A percentile compares a stretch with the other conserved stretches of the same genome.
Evolutionary conservation across 495 filamentous ascomycete genomes (phyloP).

Genomic region (Cladorrhinum samala): DNA sequence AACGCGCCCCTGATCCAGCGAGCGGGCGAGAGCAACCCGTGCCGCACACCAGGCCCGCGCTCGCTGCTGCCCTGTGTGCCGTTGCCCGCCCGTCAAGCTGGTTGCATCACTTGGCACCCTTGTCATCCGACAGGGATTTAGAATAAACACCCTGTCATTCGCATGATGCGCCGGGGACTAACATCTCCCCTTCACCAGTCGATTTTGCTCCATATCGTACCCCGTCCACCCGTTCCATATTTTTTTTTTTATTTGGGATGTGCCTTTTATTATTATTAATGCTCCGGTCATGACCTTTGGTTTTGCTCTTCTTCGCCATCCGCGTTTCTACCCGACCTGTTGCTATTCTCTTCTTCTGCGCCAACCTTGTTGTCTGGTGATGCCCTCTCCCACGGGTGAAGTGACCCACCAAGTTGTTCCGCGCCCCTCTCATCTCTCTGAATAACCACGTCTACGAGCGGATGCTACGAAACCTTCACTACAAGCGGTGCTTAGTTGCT

Average conservation of each 20-base stretch:
- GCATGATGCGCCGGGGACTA: conserved; percentile 1
- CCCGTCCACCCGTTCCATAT: conserved; percentile 4
- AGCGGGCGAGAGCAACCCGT: too few species aligned
- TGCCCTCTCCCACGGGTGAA: conserved; percentile 1
- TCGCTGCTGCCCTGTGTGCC: background rate
- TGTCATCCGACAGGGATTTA: conserved; percentile 2
- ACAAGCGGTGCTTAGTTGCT: background rate
- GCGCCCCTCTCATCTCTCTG: conserved; percentile 4
- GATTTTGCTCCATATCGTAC: conserved; percentile 9
- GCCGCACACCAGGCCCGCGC: too few species aligned
- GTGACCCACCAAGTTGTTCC: conserved; percentile 1
- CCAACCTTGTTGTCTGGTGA: conserved; percentile 7
- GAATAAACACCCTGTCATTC: conserved; percentile 14
- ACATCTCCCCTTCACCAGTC: conserved; percentile 2
- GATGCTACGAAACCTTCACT: conserved; percentile 16
- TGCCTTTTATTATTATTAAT: background rate
- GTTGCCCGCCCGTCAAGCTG: background rate
- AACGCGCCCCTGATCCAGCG: too few species aligned
- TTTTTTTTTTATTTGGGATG: conserved; percentile 1
- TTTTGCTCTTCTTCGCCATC: background rate
- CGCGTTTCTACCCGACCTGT: background rate
- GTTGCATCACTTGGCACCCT: background rate
- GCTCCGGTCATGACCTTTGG: conserved; percentile 10
- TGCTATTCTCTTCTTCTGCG: background rate
- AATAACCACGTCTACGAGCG: background rate